These are phyloP conservation scores for Sclerotinia nivalis DNA, from an alignment of 2,329 filamentous ascomycete genomes.

Conservation along the genomic window DNA sequence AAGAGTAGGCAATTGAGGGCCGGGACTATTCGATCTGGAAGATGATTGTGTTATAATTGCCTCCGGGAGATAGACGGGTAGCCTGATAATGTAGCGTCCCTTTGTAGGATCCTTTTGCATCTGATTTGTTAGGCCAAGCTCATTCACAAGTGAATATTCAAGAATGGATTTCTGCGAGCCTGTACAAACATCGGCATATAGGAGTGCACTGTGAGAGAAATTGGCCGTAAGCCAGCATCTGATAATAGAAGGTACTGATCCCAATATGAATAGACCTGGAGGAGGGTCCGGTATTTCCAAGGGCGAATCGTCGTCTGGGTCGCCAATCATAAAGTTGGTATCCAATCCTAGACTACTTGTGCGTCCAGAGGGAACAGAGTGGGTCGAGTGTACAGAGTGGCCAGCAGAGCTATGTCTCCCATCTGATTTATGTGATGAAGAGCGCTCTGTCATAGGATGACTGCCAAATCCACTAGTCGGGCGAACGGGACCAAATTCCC, in stretches of 20 bases:
- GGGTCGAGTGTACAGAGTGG: constrained; percentile 69
- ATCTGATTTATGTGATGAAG: constrained; percentile 92
- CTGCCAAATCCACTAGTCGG: constrained; percentile 78
- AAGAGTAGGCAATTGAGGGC: constrained; percentile 78
- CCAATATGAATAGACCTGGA: constrained; percentile 80
- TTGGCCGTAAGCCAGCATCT: constrained; percentile 91
- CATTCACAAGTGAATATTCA: constrained; percentile 71
- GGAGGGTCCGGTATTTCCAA: constrained; percentile 73
- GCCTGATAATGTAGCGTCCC: constrained; percentile 66
- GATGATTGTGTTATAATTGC: constrained; percentile 78
- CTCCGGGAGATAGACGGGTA: constrained; percentile 88
- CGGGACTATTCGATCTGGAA: constrained; percentile 70
- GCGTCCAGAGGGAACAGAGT: constrained; percentile 74
- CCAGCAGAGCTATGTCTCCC: constrained; percentile 93
- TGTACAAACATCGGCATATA: constrained; percentile 91
- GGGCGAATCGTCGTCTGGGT: constrained; percentile 67
- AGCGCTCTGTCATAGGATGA: constrained; percentile 83
- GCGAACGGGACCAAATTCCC: constrained; percentile 76
- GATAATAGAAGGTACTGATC: constrained; percentile 89
- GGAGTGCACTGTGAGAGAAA: constrained; percentile 83
- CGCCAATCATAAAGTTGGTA: constrained; percentile 63
- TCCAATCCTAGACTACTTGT: constrained; percentile 89
- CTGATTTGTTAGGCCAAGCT: constrained; percentile 68
- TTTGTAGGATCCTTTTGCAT: constrained; percentile 63
- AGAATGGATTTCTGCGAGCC: constrained; percentile 88